Evolutionary conservation across 2,329 filamentous ascomycete species (phyloP), one percentile per base, ranked within the genome.

Genomic region (Pseudofabraea citricarpa): DNA sequence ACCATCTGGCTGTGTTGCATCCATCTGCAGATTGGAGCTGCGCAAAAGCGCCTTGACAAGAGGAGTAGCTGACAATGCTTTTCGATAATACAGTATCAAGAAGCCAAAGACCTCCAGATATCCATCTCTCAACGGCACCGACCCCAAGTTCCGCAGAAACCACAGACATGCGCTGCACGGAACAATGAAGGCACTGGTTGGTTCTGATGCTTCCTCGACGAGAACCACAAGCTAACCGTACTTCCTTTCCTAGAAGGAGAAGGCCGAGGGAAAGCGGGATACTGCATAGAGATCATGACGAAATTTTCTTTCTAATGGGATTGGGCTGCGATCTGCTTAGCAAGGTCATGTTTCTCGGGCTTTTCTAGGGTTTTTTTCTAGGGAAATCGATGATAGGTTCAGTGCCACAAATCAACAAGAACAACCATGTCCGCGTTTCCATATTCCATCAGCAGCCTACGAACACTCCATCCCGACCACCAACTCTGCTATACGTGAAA

Each of bases 141-240:
- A 98, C 77, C 90, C 93, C 70, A 98, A 98, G 85, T 98, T 98
- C 83, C 86, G 93, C 74, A 86, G 93, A 77, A 98, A 98, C 83
- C 93, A 98, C 81, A 89, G 90, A 80, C 91, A 98, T 83, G 93
- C 93, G 73, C 90, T 97, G 56, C 93, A 97, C 81, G 93, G 93
- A 72, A 98, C 90, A 70, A 90, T 88, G 81, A 94, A 88, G 79
- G 93, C 93, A 70, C 77, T 98, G 79, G 91, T 97, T 84, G 66
- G 87, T 78, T 23, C 6, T 35, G 23, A 37, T 43, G 41, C 15
- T 40, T 15, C n/a, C 31, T 27, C 7, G n/a, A 8, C 16, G 18
- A 13, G 20, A 35, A 12, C 18, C 31, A 8, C 21, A 15, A 26
- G 31, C 40, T 45, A 22, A 36, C 20, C 13, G 12, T 24, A 36